phyloP scores from a whole-genome alignment of 768 basidiomycete species.

The Boletus insuetus region DNA sequence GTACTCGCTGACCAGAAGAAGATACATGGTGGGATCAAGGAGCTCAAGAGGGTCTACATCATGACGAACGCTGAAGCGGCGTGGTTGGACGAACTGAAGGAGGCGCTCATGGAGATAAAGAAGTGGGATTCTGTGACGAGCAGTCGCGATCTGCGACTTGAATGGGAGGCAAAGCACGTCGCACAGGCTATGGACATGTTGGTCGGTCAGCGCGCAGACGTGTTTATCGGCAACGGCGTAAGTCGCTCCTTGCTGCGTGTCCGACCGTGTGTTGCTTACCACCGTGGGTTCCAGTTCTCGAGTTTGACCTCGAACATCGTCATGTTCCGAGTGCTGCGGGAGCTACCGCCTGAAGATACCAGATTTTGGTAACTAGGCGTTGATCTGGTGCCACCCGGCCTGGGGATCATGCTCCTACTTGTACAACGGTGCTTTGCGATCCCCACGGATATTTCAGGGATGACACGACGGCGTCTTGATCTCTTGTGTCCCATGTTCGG shows the following conservation, averaged over 20 bases:
- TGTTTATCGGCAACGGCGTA: slow-evolving; percentile 72
- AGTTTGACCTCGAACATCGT: slow-evolving; percentile 48
- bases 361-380: slow-evolving; percentile 37
- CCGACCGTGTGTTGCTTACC: neutral
- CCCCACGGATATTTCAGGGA: neutral
- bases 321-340: slow-evolving; percentile 40
- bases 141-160: slow-evolving; percentile 52
- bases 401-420: neutral
- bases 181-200: slow-evolving; percentile 67
- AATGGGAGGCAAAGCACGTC: slow-evolving; percentile 54
- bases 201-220: slow-evolving; percentile 58
- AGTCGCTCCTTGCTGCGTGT: slow-evolving; percentile 24
- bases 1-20: slow-evolving; percentile 26
- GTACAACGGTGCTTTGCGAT: neutral
- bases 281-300: slow-evolving; percentile 36
- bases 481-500: neutral
- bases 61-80: slow-evolving; percentile 58
- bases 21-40: slow-evolving; percentile 8
- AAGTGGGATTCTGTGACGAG: slow-evolving; percentile 50
- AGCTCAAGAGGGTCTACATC: slow-evolving; percentile 51
- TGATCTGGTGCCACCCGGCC: neutral
- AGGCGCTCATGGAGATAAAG: slow-evolving; percentile 35
- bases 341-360: slow-evolving; percentile 35
- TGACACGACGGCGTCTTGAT: neutral
- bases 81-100: slow-evolving; percentile 49